Evolutionary conservation across 2,329 filamentous ascomycete genomes (phyloP).

Genomic region (Parascedosporium putredinis): DNA sequence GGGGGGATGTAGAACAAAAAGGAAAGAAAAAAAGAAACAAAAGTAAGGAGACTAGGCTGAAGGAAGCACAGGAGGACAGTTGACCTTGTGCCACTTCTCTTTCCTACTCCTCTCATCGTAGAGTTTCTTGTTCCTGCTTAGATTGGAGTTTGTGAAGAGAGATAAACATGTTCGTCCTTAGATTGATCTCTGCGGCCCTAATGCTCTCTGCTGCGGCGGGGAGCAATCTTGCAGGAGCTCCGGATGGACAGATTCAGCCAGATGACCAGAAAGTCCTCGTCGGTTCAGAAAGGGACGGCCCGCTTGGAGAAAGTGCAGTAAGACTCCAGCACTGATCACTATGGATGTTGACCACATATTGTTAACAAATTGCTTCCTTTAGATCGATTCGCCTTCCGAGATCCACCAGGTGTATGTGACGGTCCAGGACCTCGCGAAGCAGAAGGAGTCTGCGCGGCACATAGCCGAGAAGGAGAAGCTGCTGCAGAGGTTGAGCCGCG

Average conservation of each 20-base stretch:
- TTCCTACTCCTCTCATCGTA: not conserved
- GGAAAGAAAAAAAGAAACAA: not conserved
- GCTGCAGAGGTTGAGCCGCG: slow-evolving; percentile 18
- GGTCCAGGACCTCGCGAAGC: slow-evolving; percentile 15
- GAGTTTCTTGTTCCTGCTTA: not conserved
- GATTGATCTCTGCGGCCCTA: not conserved
- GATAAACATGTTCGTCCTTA: not conserved
- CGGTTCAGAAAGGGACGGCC: not conserved
- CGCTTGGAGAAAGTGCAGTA: not conserved
- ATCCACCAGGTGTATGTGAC: slow-evolving; percentile 19
- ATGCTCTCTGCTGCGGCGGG: not conserved
- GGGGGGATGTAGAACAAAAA: not conserved
- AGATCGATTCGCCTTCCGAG: slow-evolving; percentile 12
- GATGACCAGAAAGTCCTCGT: not conserved
- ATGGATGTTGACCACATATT: not conserved
- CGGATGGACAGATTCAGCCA: not conserved
- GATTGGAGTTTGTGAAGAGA: not conserved
- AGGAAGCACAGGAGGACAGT: no score
- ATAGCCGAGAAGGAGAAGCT: slow-evolving; percentile 21
- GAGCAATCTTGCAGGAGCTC: not conserved
- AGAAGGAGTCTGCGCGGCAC: slow-evolving; percentile 17
- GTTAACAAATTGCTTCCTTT: not conserved
- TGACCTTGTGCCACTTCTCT: not conserved
- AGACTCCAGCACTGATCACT: not conserved
- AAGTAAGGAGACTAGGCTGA: not conserved